Evolutionary conservation across 1,284 basidiomycete genomes (phyloP).

Genomic region (Ustilago shanxiensis): DNA sequence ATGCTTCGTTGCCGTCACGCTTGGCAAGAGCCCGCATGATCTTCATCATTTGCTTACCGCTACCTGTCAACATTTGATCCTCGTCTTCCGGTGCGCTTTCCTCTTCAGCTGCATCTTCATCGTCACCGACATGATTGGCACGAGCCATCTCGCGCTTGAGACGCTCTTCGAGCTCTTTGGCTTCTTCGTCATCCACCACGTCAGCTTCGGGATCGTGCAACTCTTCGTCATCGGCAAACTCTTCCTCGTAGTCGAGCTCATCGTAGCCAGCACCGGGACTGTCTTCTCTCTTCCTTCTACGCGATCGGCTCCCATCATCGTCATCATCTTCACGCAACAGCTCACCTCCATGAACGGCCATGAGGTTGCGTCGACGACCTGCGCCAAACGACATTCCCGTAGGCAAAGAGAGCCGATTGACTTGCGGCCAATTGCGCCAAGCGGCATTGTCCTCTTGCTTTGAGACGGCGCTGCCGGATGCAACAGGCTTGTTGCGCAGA

Average conservation of each 20-base stretch:
- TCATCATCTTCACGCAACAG: slow-evolving; percentile 53
- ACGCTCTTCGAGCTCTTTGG: slow-evolving; percentile 66
- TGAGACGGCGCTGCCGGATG: slow-evolving; percentile 18
- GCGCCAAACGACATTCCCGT: slow-evolving; percentile 50
- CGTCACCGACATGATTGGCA: slow-evolving; percentile 62
- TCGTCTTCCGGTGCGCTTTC: slow-evolving; percentile 52
- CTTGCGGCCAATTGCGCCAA: slow-evolving; percentile 47
- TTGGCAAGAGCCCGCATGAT: slow-evolving; percentile 67
- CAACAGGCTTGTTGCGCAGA: slow-evolving; percentile 46
- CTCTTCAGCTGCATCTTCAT: slow-evolving; percentile 52
- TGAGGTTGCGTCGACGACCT: slow-evolving; percentile 52
- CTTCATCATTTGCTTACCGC: slow-evolving; percentile 69
- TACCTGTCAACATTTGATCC: slow-evolving; percentile 64
- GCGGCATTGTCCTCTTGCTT: slow-evolving; percentile 48
- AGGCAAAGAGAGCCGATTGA: slow-evolving; percentile 46
- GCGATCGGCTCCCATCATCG: slow-evolving; percentile 30
- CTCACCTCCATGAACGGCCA: slow-evolving; percentile 55
- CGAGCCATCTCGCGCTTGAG: slow-evolving; percentile 68
- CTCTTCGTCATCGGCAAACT: slow-evolving; percentile 69
- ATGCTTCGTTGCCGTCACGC: slow-evolving; percentile 65
- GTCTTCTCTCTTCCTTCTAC: slow-evolving; percentile 42
- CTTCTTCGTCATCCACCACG: slow-evolving; percentile 63
- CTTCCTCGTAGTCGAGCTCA: slow-evolving; percentile 68
- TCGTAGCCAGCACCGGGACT: slow-evolving; percentile 55
- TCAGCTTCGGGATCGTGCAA: slow-evolving; percentile 48